phyloP scores from a whole-genome alignment of 148 eudicot genomes.

The Hydrangea macrophylla region DNA sequence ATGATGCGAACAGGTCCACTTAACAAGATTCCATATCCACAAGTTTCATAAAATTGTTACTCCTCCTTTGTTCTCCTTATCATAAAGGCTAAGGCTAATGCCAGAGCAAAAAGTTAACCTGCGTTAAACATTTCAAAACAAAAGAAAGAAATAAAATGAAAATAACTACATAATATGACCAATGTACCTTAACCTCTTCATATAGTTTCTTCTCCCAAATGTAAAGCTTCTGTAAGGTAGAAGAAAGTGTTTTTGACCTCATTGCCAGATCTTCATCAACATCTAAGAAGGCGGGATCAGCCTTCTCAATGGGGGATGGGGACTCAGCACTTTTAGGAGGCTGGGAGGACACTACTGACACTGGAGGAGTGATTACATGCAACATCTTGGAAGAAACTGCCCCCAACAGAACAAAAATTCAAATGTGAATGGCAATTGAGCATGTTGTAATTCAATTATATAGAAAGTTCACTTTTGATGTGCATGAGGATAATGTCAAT shows the following conservation, averaged over 20 bases:
- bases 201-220: constrained; percentile 96
- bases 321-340: constrained; percentile 45
- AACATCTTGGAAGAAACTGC: constrained; percentile 88
- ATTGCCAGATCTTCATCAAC: constrained; percentile 49
- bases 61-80: neutral
- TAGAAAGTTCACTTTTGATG: neutral
- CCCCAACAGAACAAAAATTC: constrained; percentile 14
- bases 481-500: neutral
- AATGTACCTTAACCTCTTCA: constrained; percentile 86
- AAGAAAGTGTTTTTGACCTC: constrained; percentile 65
- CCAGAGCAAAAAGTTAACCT: neutral
- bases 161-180: constrained; percentile 14
- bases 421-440: constrained; percentile 6
- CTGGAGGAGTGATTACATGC: constrained; percentile 59
- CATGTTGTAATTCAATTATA: neutral
- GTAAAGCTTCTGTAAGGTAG: constrained; percentile 79
- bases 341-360: constrained; percentile 29
- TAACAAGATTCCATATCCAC: neutral
- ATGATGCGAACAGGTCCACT: no score
- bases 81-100: no score
- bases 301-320: constrained; percentile 18
- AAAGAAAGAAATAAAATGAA: constrained; percentile 8
- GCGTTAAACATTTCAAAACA: neutral
- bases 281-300: constrained; percentile 29
- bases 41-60: neutral